Percentiles rank a stretch among this genome's conserved stretches.
These are phyloP conservation scores for Globisporangium radiosum DNA, from an alignment of 352 stramenopile species.

Conservation along the genomic window DNA sequence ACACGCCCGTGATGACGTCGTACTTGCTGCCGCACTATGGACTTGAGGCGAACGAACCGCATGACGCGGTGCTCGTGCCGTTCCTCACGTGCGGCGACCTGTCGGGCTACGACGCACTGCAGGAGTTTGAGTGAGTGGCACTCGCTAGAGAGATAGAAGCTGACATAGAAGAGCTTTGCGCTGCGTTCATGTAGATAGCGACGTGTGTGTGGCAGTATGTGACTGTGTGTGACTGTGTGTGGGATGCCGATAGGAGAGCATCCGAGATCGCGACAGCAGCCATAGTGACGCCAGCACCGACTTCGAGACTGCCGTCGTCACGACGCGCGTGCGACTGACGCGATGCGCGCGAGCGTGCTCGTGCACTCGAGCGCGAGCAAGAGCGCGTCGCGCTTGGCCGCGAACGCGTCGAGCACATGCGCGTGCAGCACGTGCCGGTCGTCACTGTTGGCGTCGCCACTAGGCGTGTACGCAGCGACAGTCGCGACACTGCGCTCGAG, in stretches of 20 bases:
- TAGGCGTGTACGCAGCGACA: slow-evolving; percentile 19
- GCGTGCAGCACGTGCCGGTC: slow-evolving; percentile 26
- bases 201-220: not conserved
- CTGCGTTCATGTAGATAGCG: not conserved
- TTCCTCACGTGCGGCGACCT: slow-evolving; percentile 92
- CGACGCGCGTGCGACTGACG: slow-evolving; percentile 27
- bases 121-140: slow-evolving; percentile 34
- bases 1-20: slow-evolving; percentile 84
- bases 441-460: not conserved
- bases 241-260: not conserved
- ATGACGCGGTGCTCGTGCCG: slow-evolving; percentile 73
- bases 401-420: slow-evolving; percentile 33
- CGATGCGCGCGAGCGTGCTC: slow-evolving; percentile 29
- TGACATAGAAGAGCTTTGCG: not conserved
- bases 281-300: no score
- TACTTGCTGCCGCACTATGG: slow-evolving; percentile 66
- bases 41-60: slow-evolving; percentile 30
- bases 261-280: no score
- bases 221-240: slow-evolving; percentile 8
- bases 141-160: no score
- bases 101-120: slow-evolving; percentile 82
- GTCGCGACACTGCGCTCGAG: slow-evolving; percentile 6
- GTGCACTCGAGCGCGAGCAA: slow-evolving; percentile 36
- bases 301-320: slow-evolving; percentile 1
- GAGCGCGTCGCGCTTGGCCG: slow-evolving; percentile 36